Evolutionary conservation across 1,284 basidiomycete genomes (phyloP).

Genomic region (Boletus sp.): DNA sequence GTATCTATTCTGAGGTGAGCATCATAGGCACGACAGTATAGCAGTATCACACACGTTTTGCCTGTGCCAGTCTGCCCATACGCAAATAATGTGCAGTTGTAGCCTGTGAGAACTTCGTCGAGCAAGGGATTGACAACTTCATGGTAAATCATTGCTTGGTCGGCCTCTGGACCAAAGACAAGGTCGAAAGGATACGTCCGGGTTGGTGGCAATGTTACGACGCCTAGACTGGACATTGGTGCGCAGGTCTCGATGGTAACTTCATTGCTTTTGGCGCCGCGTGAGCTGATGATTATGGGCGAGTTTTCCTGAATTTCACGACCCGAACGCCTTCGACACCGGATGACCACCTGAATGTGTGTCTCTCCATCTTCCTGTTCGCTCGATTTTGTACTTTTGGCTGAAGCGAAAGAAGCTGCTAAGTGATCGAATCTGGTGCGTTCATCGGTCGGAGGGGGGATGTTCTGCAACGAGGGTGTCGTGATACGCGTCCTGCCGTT

Average conservation of each 20-base stretch:
- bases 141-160: slow-evolving; percentile 91
- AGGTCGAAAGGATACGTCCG: slow-evolving; percentile 89
- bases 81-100: slow-evolving; percentile 98
- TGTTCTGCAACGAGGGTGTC: slow-evolving; percentile 15
- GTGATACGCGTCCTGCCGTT: slow-evolving; percentile 21
- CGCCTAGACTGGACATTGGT: slow-evolving; percentile 59
- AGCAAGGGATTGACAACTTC: slow-evolving; percentile 93
- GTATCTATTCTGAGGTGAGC: slow-evolving; percentile 49
- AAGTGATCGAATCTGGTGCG: slow-evolving; percentile 19
- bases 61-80: slow-evolving; percentile 99
- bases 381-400: slow-evolving; percentile 15
- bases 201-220: slow-evolving; percentile 64
- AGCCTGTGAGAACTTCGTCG: slow-evolving; percentile 89
- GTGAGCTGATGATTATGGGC: slow-evolving; percentile 76
- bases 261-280: slow-evolving; percentile 67
- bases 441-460: slow-evolving; percentile 18
- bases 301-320: slow-evolving; percentile 79
- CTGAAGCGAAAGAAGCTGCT: slow-evolving; percentile 22
- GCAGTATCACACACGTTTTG: slow-evolving; percentile 81
- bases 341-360: slow-evolving; percentile 90
- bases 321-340: slow-evolving; percentile 79
- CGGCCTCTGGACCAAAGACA: slow-evolving; percentile 96
- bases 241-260: slow-evolving; percentile 76
- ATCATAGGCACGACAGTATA: slow-evolving; percentile 3
- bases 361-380: slow-evolving; percentile 50